Evolutionary conservation across 1,139 yeast genomes (phyloP).

Genomic region (Yarrowia galli): DNA sequence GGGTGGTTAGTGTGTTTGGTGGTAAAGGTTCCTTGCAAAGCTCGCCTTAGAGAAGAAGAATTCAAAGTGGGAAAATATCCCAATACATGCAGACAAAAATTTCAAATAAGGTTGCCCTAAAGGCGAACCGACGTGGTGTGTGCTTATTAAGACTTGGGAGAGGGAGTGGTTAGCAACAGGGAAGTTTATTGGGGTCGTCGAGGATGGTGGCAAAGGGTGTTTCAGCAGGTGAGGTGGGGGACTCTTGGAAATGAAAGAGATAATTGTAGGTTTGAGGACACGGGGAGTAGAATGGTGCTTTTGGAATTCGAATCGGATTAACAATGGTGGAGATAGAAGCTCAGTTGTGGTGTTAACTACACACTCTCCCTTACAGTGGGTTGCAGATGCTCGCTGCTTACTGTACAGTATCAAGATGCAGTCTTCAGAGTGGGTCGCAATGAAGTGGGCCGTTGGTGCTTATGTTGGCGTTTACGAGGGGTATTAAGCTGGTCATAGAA

Average conservation of each 20-base stretch:
- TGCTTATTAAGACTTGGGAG: conserved; percentile 22
- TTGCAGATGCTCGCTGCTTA: not conserved
- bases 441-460: not conserved
- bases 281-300: not conserved
- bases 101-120: conserved; percentile 39
- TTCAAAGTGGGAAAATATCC: conserved; percentile 28
- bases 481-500: no score
- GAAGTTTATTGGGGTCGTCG: not conserved
- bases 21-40: conserved; percentile 44
- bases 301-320: not conserved
- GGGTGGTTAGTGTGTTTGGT: conserved; percentile 22
- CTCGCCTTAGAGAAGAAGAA: conserved; percentile 43
- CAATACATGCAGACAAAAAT: conserved; percentile 37
- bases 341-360: not conserved
- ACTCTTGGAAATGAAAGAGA: not conserved
- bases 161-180: not conserved
- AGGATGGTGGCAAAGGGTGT: not conserved
- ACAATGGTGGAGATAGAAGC: not conserved
- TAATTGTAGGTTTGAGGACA: not conserved
- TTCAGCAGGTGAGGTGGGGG: not conserved
- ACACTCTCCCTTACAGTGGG: not conserved
- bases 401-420: not conserved
- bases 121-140: not conserved
- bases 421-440: not conserved
- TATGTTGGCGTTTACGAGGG: no score